Base-by-base conservation (phyloP, 2,329 filamentous ascomycete species). In the Corynespora cassiicola region DNA sequence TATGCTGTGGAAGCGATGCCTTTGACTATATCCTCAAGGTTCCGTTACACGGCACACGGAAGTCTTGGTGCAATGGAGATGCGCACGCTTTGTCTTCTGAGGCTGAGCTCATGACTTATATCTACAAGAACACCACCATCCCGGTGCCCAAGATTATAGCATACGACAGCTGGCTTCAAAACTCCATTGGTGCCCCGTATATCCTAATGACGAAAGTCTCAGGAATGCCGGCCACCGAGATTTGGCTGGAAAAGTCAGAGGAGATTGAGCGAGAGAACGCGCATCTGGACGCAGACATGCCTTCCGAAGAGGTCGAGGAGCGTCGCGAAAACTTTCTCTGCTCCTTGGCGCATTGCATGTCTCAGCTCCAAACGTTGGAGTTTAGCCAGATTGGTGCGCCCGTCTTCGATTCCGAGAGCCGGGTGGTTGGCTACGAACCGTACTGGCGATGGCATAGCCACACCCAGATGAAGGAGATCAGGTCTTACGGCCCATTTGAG, bases 141-240 rank as follows among this genome's bases (percentile, higher is more conserved):
- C 47, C 42, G 2, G 26, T 53, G 1, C 50, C 52, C 9, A 14
- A 26, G 4, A 31, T 50, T 12, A 25, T 49, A 16, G 44, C 36
- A 14, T 51, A 40, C 28, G 38, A 50, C 29, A 19, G 34, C 8
- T 37, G 41, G 16, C 27, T 44, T n/a, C 32, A 47, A 8, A 55
- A 55, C 29, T 36, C 30, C 10, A 39, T 53, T 11, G 28, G 31
- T 2, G 41, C 31, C 20, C 52, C 52, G 8, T 53, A 36, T 30
- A 45, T 51, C 21, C 31, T 53, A 11, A 47, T 51, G 43, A 28
- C 25, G 6, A 37, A 26, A 16, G 20, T 17, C 7, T 26, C 31
- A 14, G 35, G 35, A 16, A 9, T 42, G 15, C 7, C 31, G 7
- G 35, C 42, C 9, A 36, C 11, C 14, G 24, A 42, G 11, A 25